Base-by-base conservation (phyloP, 2,329 filamentous ascomycete species). In the Fonsecaea monophora region DNA sequence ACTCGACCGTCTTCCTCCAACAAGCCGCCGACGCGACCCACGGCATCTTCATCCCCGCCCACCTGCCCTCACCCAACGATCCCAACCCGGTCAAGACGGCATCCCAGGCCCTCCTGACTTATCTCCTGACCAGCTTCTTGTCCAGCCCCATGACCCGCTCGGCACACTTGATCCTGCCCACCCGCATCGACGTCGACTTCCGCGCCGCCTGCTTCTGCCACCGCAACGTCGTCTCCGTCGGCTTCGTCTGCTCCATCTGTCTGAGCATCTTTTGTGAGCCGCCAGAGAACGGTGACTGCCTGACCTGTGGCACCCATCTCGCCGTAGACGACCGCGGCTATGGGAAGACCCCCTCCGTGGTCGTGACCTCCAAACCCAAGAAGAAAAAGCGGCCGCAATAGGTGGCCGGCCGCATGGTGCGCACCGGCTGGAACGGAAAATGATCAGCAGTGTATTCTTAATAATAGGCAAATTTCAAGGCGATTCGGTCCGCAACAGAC, bases 131-230 rank as follows among this genome's bases (percentile, higher is more conserved):
- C 80, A 93, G 89, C 32, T 95, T 97, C 76, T 80, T 92, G n/a
- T 89, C 93, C 0, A 90, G 95, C 73, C 85, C 87, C 66, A 83
- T 82, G 13, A 85, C 86, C 25, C 82, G 89, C 9, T 78, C 85
- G 54, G 42, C 65, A 13, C 86, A 89, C 65, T 82, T 99, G 50
- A 85, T 97, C 50, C 82, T 90, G 4, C 94, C 95, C 0, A 92
- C 91, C 7, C 89, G 92, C 42, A 91, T 94, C 64, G 89, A 90
- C 53, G 93, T 99, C 53, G 96, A 99, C 80, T 99, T 99, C 77
- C 88, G 95, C 53, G 94, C 96, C n/a, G 95, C 95, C 3, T 99
- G 95, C 77, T 99, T 99, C 81, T 99, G 95, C 77, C 95, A 99
- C 80, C 86, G 94, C 59, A 88, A 87, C 40, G 92, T 98, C 21